phyloP scores from a whole-genome alignment of 805 yeast species.

The Lachancea quebecensis region DNA sequence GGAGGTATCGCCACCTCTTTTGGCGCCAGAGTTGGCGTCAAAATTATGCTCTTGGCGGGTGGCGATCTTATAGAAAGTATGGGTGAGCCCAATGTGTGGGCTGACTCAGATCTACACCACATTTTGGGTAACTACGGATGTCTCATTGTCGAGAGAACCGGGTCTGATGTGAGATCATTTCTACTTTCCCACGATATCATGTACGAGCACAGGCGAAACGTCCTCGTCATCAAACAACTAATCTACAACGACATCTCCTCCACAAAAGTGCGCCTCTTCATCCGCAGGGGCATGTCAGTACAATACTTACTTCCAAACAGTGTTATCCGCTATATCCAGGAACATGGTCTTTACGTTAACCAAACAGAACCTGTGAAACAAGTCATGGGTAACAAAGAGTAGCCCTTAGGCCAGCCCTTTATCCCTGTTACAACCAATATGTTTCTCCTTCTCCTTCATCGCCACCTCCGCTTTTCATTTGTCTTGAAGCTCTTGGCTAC shows the following conservation, averaged over 20 bases:
- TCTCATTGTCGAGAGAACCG: constrained; percentile 92
- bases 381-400: constrained; percentile 48
- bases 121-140: constrained; percentile 95
- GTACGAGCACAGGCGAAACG: constrained; percentile 93
- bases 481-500: no score
- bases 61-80: constrained; percentile 96
- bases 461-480: no score
- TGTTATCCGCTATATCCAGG: constrained; percentile 91
- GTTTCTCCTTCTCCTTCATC: no score
- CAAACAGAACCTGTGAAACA: constrained; percentile 93
- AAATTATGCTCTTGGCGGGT: constrained; percentile 93
- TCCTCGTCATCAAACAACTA: constrained; percentile 88
- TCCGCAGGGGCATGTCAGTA: constrained; percentile 93
- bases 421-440: no score
- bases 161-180: constrained; percentile 90
- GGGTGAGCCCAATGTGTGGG: constrained; percentile 99
- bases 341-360: constrained; percentile 74
- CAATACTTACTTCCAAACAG: constrained; percentile 90
- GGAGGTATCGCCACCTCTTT: constrained; percentile 67
- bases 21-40: constrained; percentile 71
- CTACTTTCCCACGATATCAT: constrained; percentile 89
- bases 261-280: constrained; percentile 86
- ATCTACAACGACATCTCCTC: constrained; percentile 95
- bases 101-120: constrained; percentile 89
- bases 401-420: neutral